Conservation (phyloP, 805 yeast genomes). For the Sugiyamaella chiloensis region DNA sequence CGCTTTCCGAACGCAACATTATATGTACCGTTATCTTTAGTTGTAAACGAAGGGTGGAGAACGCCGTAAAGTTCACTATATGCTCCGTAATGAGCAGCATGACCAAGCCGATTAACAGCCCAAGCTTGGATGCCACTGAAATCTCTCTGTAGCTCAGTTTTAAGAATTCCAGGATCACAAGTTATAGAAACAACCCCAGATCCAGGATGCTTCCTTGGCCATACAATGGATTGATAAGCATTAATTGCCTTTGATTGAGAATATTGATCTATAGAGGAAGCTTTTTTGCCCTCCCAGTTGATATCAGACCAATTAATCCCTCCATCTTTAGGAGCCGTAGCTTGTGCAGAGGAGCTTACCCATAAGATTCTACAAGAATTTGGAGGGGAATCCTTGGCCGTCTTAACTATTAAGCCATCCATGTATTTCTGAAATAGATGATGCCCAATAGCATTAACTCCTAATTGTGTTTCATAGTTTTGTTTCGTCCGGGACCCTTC, state of each 20-base stretch:
- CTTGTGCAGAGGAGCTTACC: slow-evolving; percentile 42
- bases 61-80: slow-evolving; percentile 43
- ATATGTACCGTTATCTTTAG: slow-evolving; percentile 36
- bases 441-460: slow-evolving; percentile 47
- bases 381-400: slow-evolving; percentile 29
- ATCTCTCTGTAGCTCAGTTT: slow-evolving; percentile 36
- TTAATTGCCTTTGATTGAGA: slow-evolving; percentile 46
- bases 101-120: neutral
- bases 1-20: slow-evolving; percentile 43
- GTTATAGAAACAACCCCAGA: slow-evolving; percentile 35
- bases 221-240: slow-evolving; percentile 37
- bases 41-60: slow-evolving; percentile 38
- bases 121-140: neutral
- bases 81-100: slow-evolving; percentile 36
- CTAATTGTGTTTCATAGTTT: slow-evolving; percentile 47
- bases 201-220: slow-evolving; percentile 35
- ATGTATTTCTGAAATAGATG: slow-evolving; percentile 41
- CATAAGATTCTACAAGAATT: slow-evolving; percentile 42
- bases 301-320: slow-evolving; percentile 39
- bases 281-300: slow-evolving; percentile 22
- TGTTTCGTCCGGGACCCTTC: slow-evolving; percentile 34
- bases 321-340: slow-evolving; percentile 28
- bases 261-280: slow-evolving; percentile 28
- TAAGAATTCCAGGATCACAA: slow-evolving; percentile 42
- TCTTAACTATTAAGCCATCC: slow-evolving; percentile 36